A percentile compares a stretch with the other conserved stretches of the same genome.
Conservation (phyloP, 805 yeast species). For the Kodamaea kaohsiungensis region DNA sequence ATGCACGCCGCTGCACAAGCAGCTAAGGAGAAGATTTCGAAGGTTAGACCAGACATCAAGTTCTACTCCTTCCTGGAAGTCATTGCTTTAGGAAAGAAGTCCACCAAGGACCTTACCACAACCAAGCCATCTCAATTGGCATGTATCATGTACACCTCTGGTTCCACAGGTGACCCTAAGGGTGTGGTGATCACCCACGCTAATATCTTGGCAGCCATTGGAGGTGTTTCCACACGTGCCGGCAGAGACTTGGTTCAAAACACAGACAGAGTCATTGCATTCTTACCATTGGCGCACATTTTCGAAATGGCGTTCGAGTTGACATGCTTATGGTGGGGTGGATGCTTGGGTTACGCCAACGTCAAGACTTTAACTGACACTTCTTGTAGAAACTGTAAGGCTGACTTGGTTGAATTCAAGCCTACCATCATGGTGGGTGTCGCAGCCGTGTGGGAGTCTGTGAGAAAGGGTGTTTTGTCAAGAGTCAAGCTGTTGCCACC, state of each 20-base stretch:
- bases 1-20: conserved; percentile 56
- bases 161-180: conserved; percentile 83
- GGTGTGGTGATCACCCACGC: conserved; percentile 72
- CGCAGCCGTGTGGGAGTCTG: conserved; percentile 97
- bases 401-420: conserved; percentile 82
- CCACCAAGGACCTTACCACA: neutral
- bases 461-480: conserved; percentile 85
- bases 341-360: conserved; percentile 82
- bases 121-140: conserved; percentile 55
- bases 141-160: conserved; percentile 86
- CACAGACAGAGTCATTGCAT: conserved; percentile 76
- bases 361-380: conserved; percentile 87
- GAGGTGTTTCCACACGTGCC: conserved; percentile 73
- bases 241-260: conserved; percentile 49
- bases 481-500: conserved; percentile 70
- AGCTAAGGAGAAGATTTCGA: conserved; percentile 60
- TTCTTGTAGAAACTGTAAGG: conserved; percentile 79
- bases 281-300: conserved; percentile 95
- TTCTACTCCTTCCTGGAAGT: conserved; percentile 68
- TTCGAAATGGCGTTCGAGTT: conserved; percentile 90
- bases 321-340: conserved; percentile 84
- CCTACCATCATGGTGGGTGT: conserved; percentile 98
- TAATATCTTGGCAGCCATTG: conserved; percentile 80
- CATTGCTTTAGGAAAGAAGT: conserved; percentile 53
- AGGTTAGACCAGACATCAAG: conserved; percentile 74